Percentiles rank a stretch among this genome's conserved stretches.
These are phyloP conservation scores for Panaeolus cyanescens DNA, from an alignment of 768 basidiomycete genomes.

Conservation along the genomic window DNA sequence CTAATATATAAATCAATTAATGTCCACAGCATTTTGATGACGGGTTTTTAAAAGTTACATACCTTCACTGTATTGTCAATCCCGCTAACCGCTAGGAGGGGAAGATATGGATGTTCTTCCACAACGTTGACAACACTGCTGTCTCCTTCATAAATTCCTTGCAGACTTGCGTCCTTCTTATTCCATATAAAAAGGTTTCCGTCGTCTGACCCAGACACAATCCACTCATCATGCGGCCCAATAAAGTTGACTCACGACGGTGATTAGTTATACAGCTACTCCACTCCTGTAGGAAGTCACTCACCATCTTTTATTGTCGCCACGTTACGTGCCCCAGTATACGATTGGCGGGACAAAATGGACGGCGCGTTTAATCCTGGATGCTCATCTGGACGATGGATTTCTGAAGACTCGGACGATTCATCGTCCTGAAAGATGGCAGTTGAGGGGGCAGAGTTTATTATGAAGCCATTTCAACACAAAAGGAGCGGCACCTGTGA, in stretches of 20 bases:
- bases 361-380: slow-evolving; percentile 44
- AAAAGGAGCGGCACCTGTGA: neutral
- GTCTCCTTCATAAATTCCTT: slow-evolving; percentile 86
- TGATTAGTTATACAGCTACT: neutral
- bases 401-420: neutral
- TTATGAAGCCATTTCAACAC: too few relatives aligned
- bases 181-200: slow-evolving; percentile 89
- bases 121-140: slow-evolving; percentile 82
- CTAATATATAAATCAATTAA: slow-evolving; percentile 30
- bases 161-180: slow-evolving; percentile 62
- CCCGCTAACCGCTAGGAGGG: slow-evolving; percentile 83
- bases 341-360: slow-evolving; percentile 65
- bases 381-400: neutral
- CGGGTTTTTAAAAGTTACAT: slow-evolving; percentile 7
- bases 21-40: neutral
- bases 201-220: slow-evolving; percentile 86
- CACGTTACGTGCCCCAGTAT: slow-evolving; percentile 72
- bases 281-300: slow-evolving; percentile 17
- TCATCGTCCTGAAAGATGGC: neutral
- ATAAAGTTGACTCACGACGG: slow-evolving; percentile 74
- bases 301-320: slow-evolving; percentile 87
- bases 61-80: slow-evolving; percentile 89
- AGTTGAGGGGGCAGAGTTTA: neutral
- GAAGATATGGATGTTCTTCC: slow-evolving; percentile 79
- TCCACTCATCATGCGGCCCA: slow-evolving; percentile 74